Evolutionary conservation across 1,284 basidiomycete species (phyloP).

Genomic region (Pascua sp.): DNA sequence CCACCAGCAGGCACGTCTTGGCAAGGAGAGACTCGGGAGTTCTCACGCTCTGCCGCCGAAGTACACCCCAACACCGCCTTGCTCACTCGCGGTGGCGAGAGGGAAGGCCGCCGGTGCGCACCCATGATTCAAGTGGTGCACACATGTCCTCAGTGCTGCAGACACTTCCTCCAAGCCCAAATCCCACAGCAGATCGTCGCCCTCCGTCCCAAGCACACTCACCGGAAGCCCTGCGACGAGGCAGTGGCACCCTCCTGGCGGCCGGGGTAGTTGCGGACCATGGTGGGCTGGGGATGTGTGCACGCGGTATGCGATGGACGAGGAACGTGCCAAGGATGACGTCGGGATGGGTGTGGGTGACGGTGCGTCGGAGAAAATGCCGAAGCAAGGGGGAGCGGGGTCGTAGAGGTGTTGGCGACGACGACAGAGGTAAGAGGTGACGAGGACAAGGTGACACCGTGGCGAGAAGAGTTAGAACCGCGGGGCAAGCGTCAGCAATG

Average conservation of each 20-base stretch:
- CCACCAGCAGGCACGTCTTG: too few relatives aligned
- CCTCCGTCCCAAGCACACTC: slow-evolving; percentile 12
- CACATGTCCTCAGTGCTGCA: too few relatives aligned
- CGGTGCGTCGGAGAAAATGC: not conserved
- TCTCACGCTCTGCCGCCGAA: too few relatives aligned
- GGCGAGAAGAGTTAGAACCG: not conserved
- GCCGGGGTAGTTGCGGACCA: slow-evolving; percentile 40
- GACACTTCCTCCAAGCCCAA: not conserved
- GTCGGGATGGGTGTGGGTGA: too few relatives aligned
- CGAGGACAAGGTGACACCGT: not conserved
- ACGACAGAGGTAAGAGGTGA: not conserved
- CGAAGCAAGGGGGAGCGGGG: not conserved
- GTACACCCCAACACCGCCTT: too few relatives aligned
- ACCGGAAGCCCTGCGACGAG: slow-evolving; percentile 41
- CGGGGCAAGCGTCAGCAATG: not conserved
- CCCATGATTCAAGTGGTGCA: too few relatives aligned
- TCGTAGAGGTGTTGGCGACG: not conserved
- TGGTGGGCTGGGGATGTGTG: slow-evolving; percentile 21
- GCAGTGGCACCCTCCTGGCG: slow-evolving; percentile 41
- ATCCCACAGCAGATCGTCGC: not conserved
- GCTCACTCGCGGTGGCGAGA: too few relatives aligned
- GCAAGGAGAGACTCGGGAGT: too few relatives aligned
- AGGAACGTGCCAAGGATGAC: too few relatives aligned
- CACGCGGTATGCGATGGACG: not conserved
- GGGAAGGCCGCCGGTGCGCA: too few relatives aligned